Evolutionary conservation across 2,329 filamentous ascomycete genomes (phyloP).

Genomic region (Venturia aucupariae): DNA sequence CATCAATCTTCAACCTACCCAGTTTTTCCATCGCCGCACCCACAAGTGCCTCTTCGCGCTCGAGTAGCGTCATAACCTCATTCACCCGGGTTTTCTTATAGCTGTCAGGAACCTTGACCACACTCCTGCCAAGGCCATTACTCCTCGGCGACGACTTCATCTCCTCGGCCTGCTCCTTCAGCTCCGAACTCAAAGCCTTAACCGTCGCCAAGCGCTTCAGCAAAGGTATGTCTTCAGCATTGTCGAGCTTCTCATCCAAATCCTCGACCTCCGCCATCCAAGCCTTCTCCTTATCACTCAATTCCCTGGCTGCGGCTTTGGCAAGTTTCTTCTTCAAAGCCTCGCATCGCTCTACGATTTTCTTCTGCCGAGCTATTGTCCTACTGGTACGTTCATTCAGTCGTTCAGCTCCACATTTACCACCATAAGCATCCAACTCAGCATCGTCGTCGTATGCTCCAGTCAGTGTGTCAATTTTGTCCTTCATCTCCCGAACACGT

Average conservation of each 20-base stretch:
- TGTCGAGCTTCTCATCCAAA: slow-evolving; percentile 32
- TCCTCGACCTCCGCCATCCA: slow-evolving; percentile 49
- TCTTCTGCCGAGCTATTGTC: slow-evolving; percentile 44
- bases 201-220: slow-evolving; percentile 51
- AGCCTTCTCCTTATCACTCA: slow-evolving; percentile 53
- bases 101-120: slow-evolving; percentile 48
- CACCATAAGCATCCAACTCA: slow-evolving; percentile 33
- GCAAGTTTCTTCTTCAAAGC: slow-evolving; percentile 42
- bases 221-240: slow-evolving; percentile 25
- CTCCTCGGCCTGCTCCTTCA: slow-evolving; percentile 43
- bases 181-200: slow-evolving; percentile 43
- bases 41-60: slow-evolving; percentile 58
- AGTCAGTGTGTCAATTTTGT: slow-evolving; percentile 57
- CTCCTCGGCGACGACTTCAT: slow-evolving; percentile 17
- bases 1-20: slow-evolving; percentile 39
- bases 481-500: slow-evolving; percentile 56
- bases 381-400: slow-evolving; percentile 50
- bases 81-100: slow-evolving; percentile 54
- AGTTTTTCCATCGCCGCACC: slow-evolving; percentile 56
- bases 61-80: slow-evolving; percentile 54
- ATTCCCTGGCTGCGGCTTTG: slow-evolving; percentile 41
- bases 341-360: slow-evolving; percentile 52
- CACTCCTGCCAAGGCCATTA: slow-evolving; percentile 19
- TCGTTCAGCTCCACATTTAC: slow-evolving; percentile 40
- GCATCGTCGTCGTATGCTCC: slow-evolving; percentile 47